These are phyloP conservation scores for Leccinum uliginosum DNA, from an alignment of 768 basidiomycete genomes.

Conservation along the genomic window DNA sequence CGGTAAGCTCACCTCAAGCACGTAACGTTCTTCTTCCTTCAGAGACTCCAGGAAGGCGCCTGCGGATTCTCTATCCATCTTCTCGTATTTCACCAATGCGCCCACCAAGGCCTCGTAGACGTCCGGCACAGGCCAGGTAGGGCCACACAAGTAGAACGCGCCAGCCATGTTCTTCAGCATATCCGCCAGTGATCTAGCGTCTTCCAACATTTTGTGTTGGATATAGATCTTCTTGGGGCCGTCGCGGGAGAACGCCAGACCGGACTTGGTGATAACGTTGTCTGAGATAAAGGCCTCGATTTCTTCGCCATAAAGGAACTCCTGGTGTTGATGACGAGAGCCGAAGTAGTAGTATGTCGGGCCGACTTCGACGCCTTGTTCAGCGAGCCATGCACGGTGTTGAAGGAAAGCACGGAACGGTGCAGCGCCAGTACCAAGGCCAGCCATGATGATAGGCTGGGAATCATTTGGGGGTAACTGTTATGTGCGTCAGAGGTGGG, in stretches of 20 bases:
- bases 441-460: conserved; percentile 97
- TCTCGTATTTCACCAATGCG: conserved; percentile 70
- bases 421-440: conserved; percentile 96
- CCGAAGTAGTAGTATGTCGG: conserved; percentile 99
- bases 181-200: conserved; percentile 69
- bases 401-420: conserved; percentile 99
- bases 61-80: conserved; percentile 58
- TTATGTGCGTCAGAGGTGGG: conserved; percentile 9
- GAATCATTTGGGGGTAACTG: conserved; percentile 79
- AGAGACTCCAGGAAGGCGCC: conserved; percentile 80
- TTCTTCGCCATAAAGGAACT: conserved; percentile 96
- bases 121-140: conserved; percentile 99
- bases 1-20: conserved; percentile 63
- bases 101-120: conserved; percentile 90
- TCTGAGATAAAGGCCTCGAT: conserved; percentile 91
- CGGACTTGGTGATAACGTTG: conserved; percentile 81
- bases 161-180: conserved; percentile 72
- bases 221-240: conserved; percentile 93
- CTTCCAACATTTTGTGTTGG: conserved; percentile 96
- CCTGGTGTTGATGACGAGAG: conserved; percentile 89
- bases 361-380: conserved; percentile 77
- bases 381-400: conserved; percentile 79
- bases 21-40: conserved; percentile 97
- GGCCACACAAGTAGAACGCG: conserved; percentile 95
- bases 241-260: conserved; percentile 96